These are phyloP conservation scores for Halophytophthora polymorphica DNA, from an alignment of 352 stramenopile species.

Conservation along the genomic window DNA sequence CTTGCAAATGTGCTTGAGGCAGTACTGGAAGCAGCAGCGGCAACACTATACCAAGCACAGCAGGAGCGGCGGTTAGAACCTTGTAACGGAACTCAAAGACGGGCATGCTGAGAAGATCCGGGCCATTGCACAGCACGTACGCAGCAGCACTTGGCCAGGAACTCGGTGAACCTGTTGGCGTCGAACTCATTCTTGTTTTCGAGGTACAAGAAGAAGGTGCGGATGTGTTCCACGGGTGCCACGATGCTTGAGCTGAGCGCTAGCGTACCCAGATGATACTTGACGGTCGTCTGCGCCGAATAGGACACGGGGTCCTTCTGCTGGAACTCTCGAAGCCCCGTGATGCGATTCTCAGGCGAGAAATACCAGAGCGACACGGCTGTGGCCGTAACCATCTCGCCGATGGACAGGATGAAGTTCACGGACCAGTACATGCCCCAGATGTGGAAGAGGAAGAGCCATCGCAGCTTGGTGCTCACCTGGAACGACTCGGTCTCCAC, in stretches of 20 bases:
- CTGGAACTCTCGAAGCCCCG: constrained; percentile 49
- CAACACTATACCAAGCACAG: too few relatives aligned
- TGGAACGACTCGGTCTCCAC: constrained; percentile 69
- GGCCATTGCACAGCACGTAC: constrained; percentile 33
- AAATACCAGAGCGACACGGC: constrained; percentile 82
- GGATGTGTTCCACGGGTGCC: constrained; percentile 58
- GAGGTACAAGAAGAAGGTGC: constrained; percentile 77
- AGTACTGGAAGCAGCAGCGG: constrained; percentile 84
- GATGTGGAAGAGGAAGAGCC: constrained; percentile 72
- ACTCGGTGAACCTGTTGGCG: constrained; percentile 51
- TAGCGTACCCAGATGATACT: constrained; percentile 72
- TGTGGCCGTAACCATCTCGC: constrained; percentile 75
- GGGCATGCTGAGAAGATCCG: too few relatives aligned
- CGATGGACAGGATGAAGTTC: constrained; percentile 60
- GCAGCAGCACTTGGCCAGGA: constrained; percentile 63
- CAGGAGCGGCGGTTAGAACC: too few relatives aligned
- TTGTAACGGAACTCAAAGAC: too few relatives aligned
- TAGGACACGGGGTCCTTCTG: constrained; percentile 64
- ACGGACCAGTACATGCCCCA: constrained; percentile 83
- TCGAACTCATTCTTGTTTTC: constrained; percentile 82
- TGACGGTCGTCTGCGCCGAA: constrained; percentile 52
- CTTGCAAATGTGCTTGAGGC: constrained; percentile 83
- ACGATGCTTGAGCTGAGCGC: constrained; percentile 62
- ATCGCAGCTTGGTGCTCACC: constrained; percentile 60
- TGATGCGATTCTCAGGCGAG: constrained; percentile 54